phyloP scores from a whole-genome alignment of 2,329 filamentous ascomycete genomes.

The Fusarium sp. region DNA sequence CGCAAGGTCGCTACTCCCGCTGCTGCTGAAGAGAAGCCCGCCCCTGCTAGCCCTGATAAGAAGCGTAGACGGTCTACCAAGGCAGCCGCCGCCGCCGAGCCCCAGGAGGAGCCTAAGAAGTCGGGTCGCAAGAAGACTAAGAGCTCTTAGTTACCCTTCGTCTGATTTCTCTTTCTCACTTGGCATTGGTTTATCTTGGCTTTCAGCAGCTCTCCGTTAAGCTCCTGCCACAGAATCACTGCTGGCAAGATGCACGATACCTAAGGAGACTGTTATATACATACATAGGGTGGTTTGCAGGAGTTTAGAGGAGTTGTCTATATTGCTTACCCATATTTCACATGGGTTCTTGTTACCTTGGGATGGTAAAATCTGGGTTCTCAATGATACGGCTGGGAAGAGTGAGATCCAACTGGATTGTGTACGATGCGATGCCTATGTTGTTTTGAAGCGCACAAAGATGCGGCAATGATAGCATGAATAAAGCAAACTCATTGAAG shows the following conservation, averaged over 20 bases:
- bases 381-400: constrained; percentile 21
- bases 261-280: constrained; percentile 37
- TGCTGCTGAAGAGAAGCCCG: constrained; percentile 53
- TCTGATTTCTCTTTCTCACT: constrained; percentile 35
- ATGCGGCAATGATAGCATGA: constrained; percentile 48
- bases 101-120: constrained; percentile 69
- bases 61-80: constrained; percentile 71
- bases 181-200: constrained; percentile 16
- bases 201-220: constrained; percentile 32
- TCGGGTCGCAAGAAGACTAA: constrained; percentile 69
- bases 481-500: background rate
- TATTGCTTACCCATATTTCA: constrained; percentile 29
- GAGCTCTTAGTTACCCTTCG: constrained; percentile 48
- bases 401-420: constrained; percentile 21
- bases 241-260: constrained; percentile 42
- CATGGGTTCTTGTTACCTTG: constrained; percentile 22
- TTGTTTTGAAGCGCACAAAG: constrained; percentile 43
- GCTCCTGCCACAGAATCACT: constrained; percentile 19
- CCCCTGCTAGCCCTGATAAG: constrained; percentile 68
- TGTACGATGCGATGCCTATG: constrained; percentile 39
- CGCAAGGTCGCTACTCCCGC: constrained; percentile 65
- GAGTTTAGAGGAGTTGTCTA: constrained; percentile 37
- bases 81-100: constrained; percentile 62
- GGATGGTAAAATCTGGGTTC: constrained; percentile 25
- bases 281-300: constrained; percentile 37